These are phyloP conservation scores for Naganishia onofrii DNA, from an alignment of 768 basidiomycete genomes.

Conservation along the genomic window DNA sequence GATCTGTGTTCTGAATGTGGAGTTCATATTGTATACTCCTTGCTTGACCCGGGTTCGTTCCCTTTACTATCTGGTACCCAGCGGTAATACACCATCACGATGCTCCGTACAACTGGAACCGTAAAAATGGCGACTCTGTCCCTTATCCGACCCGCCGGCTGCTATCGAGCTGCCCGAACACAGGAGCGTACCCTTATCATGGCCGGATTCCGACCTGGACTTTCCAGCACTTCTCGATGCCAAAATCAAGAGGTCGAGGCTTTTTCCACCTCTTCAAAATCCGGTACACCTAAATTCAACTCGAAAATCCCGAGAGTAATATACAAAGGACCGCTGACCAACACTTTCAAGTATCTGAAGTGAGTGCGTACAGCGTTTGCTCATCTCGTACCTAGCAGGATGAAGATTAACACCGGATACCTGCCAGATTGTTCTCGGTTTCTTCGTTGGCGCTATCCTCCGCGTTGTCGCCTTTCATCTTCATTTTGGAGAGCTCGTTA, in stretches of 20 bases:
- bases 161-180: neutral
- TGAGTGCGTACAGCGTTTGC: conserved; percentile 21
- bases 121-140: neutral
- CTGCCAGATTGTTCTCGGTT: conserved; percentile 65
- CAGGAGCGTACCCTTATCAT: neutral
- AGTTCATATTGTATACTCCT: too few relatives aligned
- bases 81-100: neutral
- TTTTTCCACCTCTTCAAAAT: neutral
- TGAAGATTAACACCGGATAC: neutral
- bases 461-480: conserved; percentile 73
- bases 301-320: conserved; percentile 16
- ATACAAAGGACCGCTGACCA: conserved; percentile 69
- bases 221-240: neutral
- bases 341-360: conserved; percentile 74
- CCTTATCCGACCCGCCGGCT: neutral
- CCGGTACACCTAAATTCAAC: neutral
- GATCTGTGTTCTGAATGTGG: too few relatives aligned
- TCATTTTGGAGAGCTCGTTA: conserved; percentile 73
- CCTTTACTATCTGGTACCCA: too few relatives aligned
- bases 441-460: conserved; percentile 69
- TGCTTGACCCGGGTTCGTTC: too few relatives aligned
- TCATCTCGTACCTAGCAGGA: neutral
- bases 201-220: neutral
- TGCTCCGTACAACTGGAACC: neutral
- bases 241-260: neutral